Percentiles rank a stretch among this genome's conserved stretches.
Evolutionary conservation across 139 green algal genomes (phyloP).

Genomic region (Trebouxia sp.): DNA sequence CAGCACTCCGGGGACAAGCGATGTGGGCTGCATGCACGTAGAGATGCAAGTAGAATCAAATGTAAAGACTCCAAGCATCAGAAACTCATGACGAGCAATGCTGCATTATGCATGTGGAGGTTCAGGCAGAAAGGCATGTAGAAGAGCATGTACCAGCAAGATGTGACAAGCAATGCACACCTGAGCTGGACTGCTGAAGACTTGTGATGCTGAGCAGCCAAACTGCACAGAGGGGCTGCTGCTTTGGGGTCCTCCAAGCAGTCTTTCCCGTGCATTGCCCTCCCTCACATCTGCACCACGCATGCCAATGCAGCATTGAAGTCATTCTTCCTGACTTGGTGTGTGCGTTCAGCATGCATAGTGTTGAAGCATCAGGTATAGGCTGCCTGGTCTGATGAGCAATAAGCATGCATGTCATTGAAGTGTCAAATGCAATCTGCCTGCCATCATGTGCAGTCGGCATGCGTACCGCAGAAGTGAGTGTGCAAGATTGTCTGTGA

Average conservation of each 20-base stretch:
- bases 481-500: no score
- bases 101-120: background rate
- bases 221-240: background rate
- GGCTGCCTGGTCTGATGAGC: background rate
- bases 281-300: background rate
- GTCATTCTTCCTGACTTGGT: background rate
- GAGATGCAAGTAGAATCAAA: no score
- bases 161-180: background rate
- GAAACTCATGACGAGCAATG: background rate
- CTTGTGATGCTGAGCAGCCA: background rate
- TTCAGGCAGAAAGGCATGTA: background rate
- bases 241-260: background rate
- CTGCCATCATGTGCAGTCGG: no score
- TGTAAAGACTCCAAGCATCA: no score
- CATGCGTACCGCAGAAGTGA: no score
- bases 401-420: background rate
- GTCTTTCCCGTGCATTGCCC: slow-evolving; percentile 5
- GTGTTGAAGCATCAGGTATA: background rate
- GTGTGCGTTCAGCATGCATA: background rate
- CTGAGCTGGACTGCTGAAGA: background rate
- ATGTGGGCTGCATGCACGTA: no score
- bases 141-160: background rate
- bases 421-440: no score
- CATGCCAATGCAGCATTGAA: background rate
- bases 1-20: no score